These are phyloP conservation scores for Candida jianshihensis DNA, from an alignment of 805 yeast species.

Conservation along the genomic window DNA sequence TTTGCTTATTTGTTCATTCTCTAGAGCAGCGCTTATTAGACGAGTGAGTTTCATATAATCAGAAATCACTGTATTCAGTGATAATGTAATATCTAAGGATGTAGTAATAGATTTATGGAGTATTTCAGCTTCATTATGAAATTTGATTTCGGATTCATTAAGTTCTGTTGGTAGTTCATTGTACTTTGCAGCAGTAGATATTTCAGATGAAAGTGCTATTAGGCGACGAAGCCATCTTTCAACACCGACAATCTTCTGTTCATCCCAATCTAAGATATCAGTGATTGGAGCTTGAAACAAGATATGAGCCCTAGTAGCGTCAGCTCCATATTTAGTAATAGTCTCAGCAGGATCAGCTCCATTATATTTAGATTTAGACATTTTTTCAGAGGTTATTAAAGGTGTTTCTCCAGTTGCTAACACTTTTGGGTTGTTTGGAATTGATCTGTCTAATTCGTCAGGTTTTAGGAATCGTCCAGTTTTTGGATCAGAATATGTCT, in stretches of 20 bases:
- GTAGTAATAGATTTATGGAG: conserved; percentile 44
- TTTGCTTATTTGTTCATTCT: conserved; percentile 28
- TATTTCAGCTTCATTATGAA: conserved; percentile 52
- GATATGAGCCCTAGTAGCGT: conserved; percentile 89
- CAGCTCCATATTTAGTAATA: conserved; percentile 77
- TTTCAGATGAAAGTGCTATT: conserved; percentile 20
- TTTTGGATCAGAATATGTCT: conserved; percentile 65
- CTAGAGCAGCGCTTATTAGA: conserved; percentile 32
- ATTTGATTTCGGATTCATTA: conserved; percentile 39
- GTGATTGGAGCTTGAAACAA: conserved; percentile 85
- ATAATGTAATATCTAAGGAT: conserved; percentile 50
- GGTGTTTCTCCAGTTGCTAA: conserved; percentile 47
- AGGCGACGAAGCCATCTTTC: conserved; percentile 80
- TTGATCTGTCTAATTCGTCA: conserved; percentile 50
- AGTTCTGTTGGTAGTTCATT: conserved; percentile 2
- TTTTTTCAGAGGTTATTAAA: conserved; percentile 66
- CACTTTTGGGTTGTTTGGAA: conserved; percentile 37
- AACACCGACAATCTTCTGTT: conserved; percentile 74
- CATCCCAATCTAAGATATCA: conserved; percentile 87
- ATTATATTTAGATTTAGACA: conserved; percentile 94
- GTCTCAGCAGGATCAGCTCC: conserved; percentile 88
- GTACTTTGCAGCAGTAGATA: conserved; percentile 7
- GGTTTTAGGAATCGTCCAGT: conserved; percentile 75
- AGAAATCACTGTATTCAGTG: conserved; percentile 81
- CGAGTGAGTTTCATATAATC: conserved; percentile 83